These are phyloP conservation scores for Moniliophthora roreri DNA, from an alignment of 1,284 basidiomycete genomes.

Conservation along the genomic window DNA sequence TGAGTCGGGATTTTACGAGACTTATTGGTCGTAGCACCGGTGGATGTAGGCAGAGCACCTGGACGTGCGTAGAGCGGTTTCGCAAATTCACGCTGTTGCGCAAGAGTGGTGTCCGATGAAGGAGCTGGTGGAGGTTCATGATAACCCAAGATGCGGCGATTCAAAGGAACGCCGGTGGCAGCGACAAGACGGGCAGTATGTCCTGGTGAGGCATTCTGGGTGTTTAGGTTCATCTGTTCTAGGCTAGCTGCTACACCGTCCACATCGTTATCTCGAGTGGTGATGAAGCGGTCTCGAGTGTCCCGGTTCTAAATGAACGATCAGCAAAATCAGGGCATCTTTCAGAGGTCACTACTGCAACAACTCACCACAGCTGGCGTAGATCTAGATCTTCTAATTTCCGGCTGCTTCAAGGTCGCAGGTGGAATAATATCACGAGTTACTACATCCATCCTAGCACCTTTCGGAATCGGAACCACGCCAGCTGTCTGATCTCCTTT, in stretches of 20 bases:
- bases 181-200: conserved; percentile 75
- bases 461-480: conserved; percentile 67
- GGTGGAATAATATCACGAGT: conserved; percentile 58
- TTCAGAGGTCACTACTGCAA: conserved; percentile 9
- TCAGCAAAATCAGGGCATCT: conserved; percentile 10
- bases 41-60: conserved; percentile 58
- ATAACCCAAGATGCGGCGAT: conserved; percentile 75
- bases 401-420: conserved; percentile 45
- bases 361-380: conserved; percentile 55
- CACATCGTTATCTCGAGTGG: conserved; percentile 56
- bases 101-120: conserved; percentile 65
- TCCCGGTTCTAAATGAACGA: conserved; percentile 34
- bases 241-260: conserved; percentile 64
- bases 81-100: conserved; percentile 71
- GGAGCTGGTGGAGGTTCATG: conserved; percentile 74
- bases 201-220: conserved; percentile 62
- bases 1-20: conserved; percentile 79
- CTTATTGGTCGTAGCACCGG: conserved; percentile 62
- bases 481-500: conserved; percentile 64
- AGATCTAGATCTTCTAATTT: conserved; percentile 71
- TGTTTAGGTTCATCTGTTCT: conserved; percentile 61
- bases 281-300: conserved; percentile 73
- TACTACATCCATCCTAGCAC: conserved; percentile 72
- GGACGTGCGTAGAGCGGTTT: conserved; percentile 72
- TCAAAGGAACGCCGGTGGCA: conserved; percentile 71